Evolutionary conservation across 2,329 filamentous ascomycete species (phyloP).

Genomic region (Purpureocillium takamizusanense): DNA sequence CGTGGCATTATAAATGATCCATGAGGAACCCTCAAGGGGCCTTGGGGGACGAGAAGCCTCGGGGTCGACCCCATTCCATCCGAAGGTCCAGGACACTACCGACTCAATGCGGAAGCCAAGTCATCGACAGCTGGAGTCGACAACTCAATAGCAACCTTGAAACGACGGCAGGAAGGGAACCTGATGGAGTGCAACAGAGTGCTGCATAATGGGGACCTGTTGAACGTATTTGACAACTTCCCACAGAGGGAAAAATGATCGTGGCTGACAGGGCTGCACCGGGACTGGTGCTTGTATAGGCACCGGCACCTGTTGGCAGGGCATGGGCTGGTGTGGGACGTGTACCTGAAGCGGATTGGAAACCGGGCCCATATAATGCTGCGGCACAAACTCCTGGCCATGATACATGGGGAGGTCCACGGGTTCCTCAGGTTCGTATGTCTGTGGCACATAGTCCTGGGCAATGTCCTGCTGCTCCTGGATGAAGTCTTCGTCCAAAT

Average conservation of each 20-base stretch:
- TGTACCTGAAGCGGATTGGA: conserved; percentile 12
- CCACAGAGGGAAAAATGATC: conserved; percentile 41
- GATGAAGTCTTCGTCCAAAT: conserved; percentile 38
- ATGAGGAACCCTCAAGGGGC: no score
- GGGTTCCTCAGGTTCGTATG: conserved; percentile 38
- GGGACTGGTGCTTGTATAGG: conserved; percentile 25
- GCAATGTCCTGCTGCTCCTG: conserved; percentile 31
- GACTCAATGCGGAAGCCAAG: no score
- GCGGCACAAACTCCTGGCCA: conserved; percentile 35
- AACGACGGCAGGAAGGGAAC: conserved; percentile 42
- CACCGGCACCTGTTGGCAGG: conserved; percentile 20
- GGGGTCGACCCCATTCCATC: no score
- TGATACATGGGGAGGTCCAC: conserved; percentile 28
- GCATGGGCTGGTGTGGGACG: conserved; percentile 15
- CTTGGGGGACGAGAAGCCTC: no score
- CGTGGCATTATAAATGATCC: not conserved
- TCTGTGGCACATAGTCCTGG: conserved; percentile 30
- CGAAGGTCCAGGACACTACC: no score
- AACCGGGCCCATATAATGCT: conserved; percentile 34
- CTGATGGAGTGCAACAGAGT: conserved; percentile 42
- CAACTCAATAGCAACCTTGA: conserved; percentile 44
- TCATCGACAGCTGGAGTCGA: no score
- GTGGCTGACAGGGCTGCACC: conserved; percentile 31
- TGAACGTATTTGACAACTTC: conserved; percentile 45
- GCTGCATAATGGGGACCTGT: conserved; percentile 37